Evolutionary conservation across 2,329 filamentous ascomycete genomes (phyloP).

Genomic region (Pseudopithomyces maydicus): DNA sequence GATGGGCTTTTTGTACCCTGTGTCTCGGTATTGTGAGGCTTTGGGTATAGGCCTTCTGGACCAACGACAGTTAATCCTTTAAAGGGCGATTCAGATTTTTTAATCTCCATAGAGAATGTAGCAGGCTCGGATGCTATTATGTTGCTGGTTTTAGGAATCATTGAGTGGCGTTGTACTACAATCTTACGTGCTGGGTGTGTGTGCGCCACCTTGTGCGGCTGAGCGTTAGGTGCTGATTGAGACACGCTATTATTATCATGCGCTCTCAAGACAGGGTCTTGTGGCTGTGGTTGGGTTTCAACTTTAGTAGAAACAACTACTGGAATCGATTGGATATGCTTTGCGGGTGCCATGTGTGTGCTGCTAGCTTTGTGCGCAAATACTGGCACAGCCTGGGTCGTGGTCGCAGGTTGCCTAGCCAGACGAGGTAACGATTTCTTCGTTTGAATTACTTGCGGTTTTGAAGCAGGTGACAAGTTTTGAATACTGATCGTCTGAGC

Average conservation of each 20-base stretch:
- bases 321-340: background rate
- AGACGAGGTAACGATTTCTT: conserved; percentile 22
- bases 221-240: background rate
- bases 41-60: conserved; percentile 10
- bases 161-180: background rate
- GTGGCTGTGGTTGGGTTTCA: background rate
- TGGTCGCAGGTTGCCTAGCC: background rate
- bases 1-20: conserved; percentile 3
- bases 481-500: conserved; percentile 6
- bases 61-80: conserved; percentile 12
- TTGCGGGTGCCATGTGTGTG: background rate
- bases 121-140: background rate
- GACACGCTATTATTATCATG: background rate
- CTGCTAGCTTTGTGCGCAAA: conserved; percentile 5
- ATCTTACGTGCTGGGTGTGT: conserved; percentile 6
- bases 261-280: background rate
- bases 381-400: background rate
- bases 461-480: conserved; percentile 5
- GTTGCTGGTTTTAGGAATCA: background rate
- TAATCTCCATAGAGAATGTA: no score
- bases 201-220: background rate
- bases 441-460: conserved; percentile 4
- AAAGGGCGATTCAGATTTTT: background rate
- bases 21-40: conserved; percentile 8
- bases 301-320: background rate